phyloP scores from a whole-genome alignment of 768 basidiomycete species.

The Kwoniella shandongensis region DNA sequence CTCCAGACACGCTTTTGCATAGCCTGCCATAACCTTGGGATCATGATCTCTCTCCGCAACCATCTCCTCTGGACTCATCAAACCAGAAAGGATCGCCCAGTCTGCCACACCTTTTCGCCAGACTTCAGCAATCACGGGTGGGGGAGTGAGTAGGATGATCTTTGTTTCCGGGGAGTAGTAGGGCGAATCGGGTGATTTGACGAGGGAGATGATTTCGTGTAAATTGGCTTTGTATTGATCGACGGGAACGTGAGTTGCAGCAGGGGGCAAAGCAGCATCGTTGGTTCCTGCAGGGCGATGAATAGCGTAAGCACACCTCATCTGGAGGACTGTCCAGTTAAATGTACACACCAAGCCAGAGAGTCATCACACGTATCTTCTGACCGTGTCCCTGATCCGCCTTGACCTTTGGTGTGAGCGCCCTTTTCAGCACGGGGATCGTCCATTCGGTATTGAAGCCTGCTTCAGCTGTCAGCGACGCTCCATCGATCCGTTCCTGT shows the following conservation, averaged over 20 bases:
- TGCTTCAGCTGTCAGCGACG: not conserved
- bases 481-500: no score
- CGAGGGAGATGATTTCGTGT: slow-evolving; percentile 62
- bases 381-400: slow-evolving; percentile 56
- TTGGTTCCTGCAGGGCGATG: slow-evolving; percentile 62
- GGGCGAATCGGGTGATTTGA: slow-evolving; percentile 65
- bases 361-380: slow-evolving; percentile 67
- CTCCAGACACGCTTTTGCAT: slow-evolving; percentile 69
- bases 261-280: slow-evolving; percentile 69
- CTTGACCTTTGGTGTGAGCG: slow-evolving; percentile 62
- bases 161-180: slow-evolving; percentile 70
- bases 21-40: slow-evolving; percentile 64
- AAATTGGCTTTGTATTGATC: slow-evolving; percentile 67
- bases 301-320: no score
- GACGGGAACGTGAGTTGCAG: slow-evolving; percentile 74
- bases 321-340: no score
- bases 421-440: slow-evolving; percentile 72
- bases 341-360: slow-evolving; percentile 71
- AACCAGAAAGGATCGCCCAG: no score
- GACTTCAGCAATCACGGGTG: slow-evolving; percentile 62
- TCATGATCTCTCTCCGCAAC: slow-evolving; percentile 56
- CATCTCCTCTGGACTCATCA: slow-evolving; percentile 61
- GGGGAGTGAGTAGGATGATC: slow-evolving; percentile 78
- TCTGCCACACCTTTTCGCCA: slow-evolving; percentile 57
- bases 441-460: slow-evolving; percentile 61